These are phyloP conservation scores for Cairneyella variabilis DNA, from an alignment of 495 filamentous ascomycete species.

Conservation along the genomic window DNA sequence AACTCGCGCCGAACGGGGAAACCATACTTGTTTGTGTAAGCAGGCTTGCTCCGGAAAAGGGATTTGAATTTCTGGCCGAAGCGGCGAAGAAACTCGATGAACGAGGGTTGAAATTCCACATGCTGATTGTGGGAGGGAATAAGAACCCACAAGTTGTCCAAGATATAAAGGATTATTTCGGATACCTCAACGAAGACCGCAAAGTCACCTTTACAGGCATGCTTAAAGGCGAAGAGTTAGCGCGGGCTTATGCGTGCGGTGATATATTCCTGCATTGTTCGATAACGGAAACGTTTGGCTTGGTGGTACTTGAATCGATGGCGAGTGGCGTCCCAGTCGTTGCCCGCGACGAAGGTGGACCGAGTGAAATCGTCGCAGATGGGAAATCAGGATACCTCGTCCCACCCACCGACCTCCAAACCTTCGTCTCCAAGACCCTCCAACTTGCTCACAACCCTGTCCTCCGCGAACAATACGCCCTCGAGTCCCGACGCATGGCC, in stretches of 20 bases:
- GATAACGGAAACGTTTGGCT: constrained; percentile 62
- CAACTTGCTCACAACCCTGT: constrained; percentile 35
- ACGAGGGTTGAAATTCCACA: constrained; percentile 51
- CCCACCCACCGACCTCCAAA: constrained; percentile 47
- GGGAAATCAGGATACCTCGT: constrained; percentile 54
- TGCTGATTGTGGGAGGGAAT: constrained; percentile 60
- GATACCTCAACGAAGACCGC: constrained; percentile 33
- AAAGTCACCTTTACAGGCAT: constrained; percentile 58
- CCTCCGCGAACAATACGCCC: constrained; percentile 35
- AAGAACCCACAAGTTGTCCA: constrained; percentile 52
- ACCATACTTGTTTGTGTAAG: constrained; percentile 56
- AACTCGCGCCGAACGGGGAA: constrained; percentile 53
- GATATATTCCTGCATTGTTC: constrained; percentile 64
- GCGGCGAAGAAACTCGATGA: constrained; percentile 44
- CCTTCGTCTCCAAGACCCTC: constrained; percentile 44
- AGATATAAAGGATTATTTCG: constrained; percentile 50
- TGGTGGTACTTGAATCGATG: constrained; percentile 64
- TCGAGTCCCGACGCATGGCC: constrained; percentile 43
- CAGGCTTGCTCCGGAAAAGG: constrained; percentile 61
- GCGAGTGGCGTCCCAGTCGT: constrained; percentile 61
- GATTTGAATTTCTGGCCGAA: constrained; percentile 57
- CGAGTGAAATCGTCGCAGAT: constrained; percentile 56
- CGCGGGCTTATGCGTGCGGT: constrained; percentile 53
- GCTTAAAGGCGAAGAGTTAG: constrained; percentile 48
- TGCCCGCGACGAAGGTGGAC: constrained; percentile 60